Base-by-base conservation (phyloP, 139 green algal genomes). In the Chlamydomonas urium region DNA sequence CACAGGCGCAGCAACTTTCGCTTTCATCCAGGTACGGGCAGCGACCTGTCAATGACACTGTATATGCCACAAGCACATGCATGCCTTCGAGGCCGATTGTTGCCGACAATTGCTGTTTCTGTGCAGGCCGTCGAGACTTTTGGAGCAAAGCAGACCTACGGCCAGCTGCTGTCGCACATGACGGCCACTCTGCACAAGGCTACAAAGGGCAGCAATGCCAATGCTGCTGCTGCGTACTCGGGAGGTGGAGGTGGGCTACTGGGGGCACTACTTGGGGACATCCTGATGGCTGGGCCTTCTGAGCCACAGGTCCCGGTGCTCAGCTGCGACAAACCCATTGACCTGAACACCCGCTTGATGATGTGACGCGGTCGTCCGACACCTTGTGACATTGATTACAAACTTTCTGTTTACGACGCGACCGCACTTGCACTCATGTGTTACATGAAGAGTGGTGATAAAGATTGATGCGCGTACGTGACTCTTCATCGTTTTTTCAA, bases 1-100 rank as follows among this genome's bases (percentile, higher is more conserved):
- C 68, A 94, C 90, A 1, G 90, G 90, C 1, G 90, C 90, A 14
- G 90, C 88, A 45, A 95, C 90, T 23, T 94, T 86, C 67, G 74
- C 74, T 34, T 94, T 96, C 79, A 94, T 95, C 38, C 75, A 93
- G 62, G 86, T 67, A 26, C 10, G 33, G 10, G 10, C 19, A 31
- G 45, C 21, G 21, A 56, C 21, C 45, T 56, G n/a, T n/a, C n/a
- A n/a, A n/a, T n/a, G n/a, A n/a, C n/a, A n/a, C n/a, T n/a, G n/a
- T n/a, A n/a, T n/a, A n/a, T n/a, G n/a, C n/a, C n/a, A n/a, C n/a
- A n/a, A n/a, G n/a, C n/a, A n/a, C 24, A 63, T 36, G 53, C 53
- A 63, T 63, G 53, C 10, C 19, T 63, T 63, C 26, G 17, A 31
- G 24, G n/a, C 26, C 6, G 26, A 63, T 31, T 63, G 10, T 63